A percentile compares a stretch with the other conserved stretches of the same genome.
These are phyloP conservation scores for Fraxinus platypoda DNA, from an alignment of 305 asterid species.

Conservation along the genomic window DNA sequence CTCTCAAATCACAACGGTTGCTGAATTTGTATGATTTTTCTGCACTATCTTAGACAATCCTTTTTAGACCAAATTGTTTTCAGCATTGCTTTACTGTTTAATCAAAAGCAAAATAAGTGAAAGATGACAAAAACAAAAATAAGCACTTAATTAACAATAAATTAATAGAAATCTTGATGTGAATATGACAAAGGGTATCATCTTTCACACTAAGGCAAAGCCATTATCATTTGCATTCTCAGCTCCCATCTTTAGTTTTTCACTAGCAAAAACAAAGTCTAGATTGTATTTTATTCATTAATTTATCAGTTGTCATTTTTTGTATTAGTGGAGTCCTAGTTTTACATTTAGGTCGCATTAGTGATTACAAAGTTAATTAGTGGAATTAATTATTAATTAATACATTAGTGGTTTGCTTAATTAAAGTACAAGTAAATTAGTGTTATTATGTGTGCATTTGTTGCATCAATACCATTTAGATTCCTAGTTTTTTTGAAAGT, in stretches of 20 bases:
- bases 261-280: constrained; percentile 43
- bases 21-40: background rate
- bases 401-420: no score
- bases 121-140: background rate
- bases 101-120: background rate
- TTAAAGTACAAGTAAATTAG: no score
- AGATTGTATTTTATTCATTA: constrained; percentile 9
- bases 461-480: no score
- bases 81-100: background rate
- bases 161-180: background rate
- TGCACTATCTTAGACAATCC: no score
- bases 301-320: no score
- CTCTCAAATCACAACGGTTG: background rate
- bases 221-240: constrained; percentile 11
- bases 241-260: constrained; percentile 24
- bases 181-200: background rate
- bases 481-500: no score
- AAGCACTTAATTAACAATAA: background rate
- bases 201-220: background rate
- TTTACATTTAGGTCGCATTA: no score
- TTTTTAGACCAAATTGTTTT: background rate
- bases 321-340: no score
- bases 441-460: no score
- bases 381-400: no score
- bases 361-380: no score